phyloP scores from a whole-genome alignment of 495 filamentous ascomycete genomes.

The Neurospora sublineolata region DNA sequence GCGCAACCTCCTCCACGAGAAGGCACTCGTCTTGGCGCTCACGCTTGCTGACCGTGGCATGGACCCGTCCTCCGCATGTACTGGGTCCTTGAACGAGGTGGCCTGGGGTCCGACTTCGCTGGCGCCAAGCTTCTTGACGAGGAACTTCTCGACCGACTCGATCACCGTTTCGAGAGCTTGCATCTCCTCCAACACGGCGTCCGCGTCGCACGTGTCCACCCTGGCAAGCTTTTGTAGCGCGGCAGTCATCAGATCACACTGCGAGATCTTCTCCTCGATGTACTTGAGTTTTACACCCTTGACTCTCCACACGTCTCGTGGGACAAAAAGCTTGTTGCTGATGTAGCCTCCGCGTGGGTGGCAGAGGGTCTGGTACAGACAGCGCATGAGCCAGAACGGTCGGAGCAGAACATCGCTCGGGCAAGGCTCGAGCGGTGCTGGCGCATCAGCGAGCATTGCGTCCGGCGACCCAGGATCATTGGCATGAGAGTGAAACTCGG shows the following conservation, averaged over 20 bases:
- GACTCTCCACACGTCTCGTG: conserved; percentile 84
- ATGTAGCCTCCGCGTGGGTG: conserved; percentile 88
- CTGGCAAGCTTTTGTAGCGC: conserved; percentile 71
- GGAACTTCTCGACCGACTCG: conserved; percentile 65
- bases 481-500: conserved; percentile 60
- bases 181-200: conserved; percentile 90
- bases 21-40: conserved; percentile 54
- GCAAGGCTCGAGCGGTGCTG: conserved; percentile 79
- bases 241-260: conserved; percentile 83
- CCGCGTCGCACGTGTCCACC: conserved; percentile 80
- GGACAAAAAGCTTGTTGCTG: conserved; percentile 81
- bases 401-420: conserved; percentile 75
- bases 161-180: conserved; percentile 78
- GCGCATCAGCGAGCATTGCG: conserved; percentile 39
- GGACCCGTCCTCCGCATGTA: conserved; percentile 19
- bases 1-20: conserved; percentile 79
- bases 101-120: conserved; percentile 76
- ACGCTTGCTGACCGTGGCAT: conserved; percentile 44
- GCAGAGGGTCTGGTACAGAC: conserved; percentile 81
- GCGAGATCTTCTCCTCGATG: conserved; percentile 88
- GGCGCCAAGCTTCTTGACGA: conserved; percentile 69
- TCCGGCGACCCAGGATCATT: conserved; percentile 57
- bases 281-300: conserved; percentile 86
- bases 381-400: conserved; percentile 94
- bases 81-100: conserved; percentile 56